These are phyloP conservation scores for Rhododendron molle DNA, from an alignment of 148 eudicot genomes.

Conservation along the genomic window DNA sequence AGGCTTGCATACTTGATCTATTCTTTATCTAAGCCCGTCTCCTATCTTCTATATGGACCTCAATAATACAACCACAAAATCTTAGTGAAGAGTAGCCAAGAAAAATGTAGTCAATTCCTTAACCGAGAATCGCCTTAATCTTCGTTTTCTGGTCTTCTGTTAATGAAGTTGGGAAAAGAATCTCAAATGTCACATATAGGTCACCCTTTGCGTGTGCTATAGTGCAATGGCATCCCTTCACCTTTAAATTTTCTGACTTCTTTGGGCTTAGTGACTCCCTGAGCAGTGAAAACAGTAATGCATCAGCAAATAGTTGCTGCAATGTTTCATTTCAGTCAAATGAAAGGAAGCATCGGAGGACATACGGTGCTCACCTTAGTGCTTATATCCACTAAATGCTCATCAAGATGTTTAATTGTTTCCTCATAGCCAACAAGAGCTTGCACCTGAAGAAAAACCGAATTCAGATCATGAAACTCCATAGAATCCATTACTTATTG, in stretches of 20 bases:
- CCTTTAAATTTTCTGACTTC: slow-evolving; percentile 84
- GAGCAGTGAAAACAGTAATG: slow-evolving; percentile 1
- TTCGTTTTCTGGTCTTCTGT: slow-evolving; percentile 78
- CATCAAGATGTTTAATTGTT: slow-evolving; percentile 46
- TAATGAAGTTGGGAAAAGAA: slow-evolving; percentile 75
- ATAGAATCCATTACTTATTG: not conserved
- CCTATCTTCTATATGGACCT: not conserved
- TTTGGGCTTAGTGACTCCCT: slow-evolving; percentile 87
- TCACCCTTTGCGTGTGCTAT: slow-evolving; percentile 76
- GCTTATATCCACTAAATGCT: no score
- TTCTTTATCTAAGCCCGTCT: no score
- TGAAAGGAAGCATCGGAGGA: not conserved
- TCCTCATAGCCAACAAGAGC: slow-evolving; percentile 94
- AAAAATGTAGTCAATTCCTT: slow-evolving; percentile 9
- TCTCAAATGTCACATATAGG: slow-evolving; percentile 72
- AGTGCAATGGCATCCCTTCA: slow-evolving; percentile 90
- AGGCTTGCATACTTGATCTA: no score
- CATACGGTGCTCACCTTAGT: no score
- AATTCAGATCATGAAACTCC: not conserved
- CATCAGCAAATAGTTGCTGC: not conserved
- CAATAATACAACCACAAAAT: slow-evolving; percentile 23
- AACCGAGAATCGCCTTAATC: slow-evolving; percentile 65
- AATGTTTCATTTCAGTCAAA: not conserved
- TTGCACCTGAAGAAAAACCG: slow-evolving; percentile 49
- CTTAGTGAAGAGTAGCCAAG: not conserved